Evolutionary conservation across 129 eudicot genomes (phyloP).

Genomic region (Artemisia tridentata): DNA sequence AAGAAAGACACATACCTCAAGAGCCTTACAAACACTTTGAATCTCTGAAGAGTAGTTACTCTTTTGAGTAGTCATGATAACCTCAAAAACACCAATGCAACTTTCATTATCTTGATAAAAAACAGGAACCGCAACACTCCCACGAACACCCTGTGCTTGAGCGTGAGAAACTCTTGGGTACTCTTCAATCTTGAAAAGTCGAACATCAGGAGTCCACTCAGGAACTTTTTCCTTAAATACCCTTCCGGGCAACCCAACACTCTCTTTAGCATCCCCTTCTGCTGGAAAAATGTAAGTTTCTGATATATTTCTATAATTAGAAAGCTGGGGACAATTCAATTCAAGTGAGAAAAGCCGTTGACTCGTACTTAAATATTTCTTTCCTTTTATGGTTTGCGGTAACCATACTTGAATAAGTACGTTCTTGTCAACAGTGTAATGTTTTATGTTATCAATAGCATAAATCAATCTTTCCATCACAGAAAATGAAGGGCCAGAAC

Average conservation of each 20-base stretch:
- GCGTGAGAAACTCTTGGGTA: slow-evolving; percentile 84
- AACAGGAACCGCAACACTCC: slow-evolving; percentile 89
- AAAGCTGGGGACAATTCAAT: slow-evolving; percentile 62
- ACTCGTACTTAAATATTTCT: slow-evolving; percentile 52
- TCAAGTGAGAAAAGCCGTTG: slow-evolving; percentile 71
- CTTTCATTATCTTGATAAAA: slow-evolving; percentile 57
- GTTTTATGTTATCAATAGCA: slow-evolving; percentile 59
- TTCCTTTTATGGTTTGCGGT: slow-evolving; percentile 57
- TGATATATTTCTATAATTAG: slow-evolving; percentile 68
- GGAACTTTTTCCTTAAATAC: slow-evolving; percentile 79
- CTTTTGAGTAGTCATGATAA: slow-evolving; percentile 69
- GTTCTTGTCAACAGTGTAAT: slow-evolving; percentile 46
- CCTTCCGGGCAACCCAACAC: slow-evolving; percentile 78
- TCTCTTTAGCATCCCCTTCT: slow-evolving; percentile 42
- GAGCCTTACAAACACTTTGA: slow-evolving; percentile 87
- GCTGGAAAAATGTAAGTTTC: slow-evolving; percentile 53
- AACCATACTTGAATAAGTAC: slow-evolving; percentile 86
- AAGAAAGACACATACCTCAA: slow-evolving; percentile 54
- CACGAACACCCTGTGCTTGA: slow-evolving; percentile 67
- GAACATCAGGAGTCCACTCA: slow-evolving; percentile 96
- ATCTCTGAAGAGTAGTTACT: slow-evolving; percentile 63
- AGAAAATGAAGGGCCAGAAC: slow-evolving; percentile 42
- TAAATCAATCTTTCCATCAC: slow-evolving; percentile 64
- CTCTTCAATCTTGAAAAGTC: slow-evolving; percentile 67
- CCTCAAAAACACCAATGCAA: slow-evolving; percentile 92